These are phyloP conservation scores for Cladosporium cucumerinum DNA, from an alignment of 2,329 filamentous ascomycete genomes.

Conservation along the genomic window DNA sequence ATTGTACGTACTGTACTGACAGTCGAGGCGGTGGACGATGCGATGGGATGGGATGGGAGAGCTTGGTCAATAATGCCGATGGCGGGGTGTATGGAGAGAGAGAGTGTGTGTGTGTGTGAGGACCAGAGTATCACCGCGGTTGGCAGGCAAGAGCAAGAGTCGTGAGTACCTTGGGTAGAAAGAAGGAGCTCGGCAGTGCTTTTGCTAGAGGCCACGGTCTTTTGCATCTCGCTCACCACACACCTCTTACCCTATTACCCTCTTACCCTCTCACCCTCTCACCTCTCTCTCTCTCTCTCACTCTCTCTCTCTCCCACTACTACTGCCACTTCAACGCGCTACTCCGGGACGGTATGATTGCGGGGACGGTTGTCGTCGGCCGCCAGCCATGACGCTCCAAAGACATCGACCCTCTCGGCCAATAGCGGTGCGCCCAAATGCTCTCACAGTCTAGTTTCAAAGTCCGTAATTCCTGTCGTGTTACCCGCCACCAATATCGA, in stretches of 20 bases:
- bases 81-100: neutral
- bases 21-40: neutral
- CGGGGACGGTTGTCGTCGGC: conserved; percentile 1
- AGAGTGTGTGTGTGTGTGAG: too few species aligned
- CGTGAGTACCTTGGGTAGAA: neutral
- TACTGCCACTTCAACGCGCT: neutral
- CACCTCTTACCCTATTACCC: too few species aligned
- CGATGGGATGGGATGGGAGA: neutral
- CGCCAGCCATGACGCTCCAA: conserved; percentile 7
- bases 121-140: neutral
- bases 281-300: neutral
- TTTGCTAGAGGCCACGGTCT: neutral
- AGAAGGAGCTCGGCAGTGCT: neutral
- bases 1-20: neutral
- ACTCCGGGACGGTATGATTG: conserved; percentile 7
- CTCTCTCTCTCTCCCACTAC: neutral
- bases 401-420: neutral
- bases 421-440: neutral
- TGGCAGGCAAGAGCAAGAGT: neutral
- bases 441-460: neutral
- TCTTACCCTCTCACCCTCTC: neutral
- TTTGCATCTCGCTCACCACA: neutral
- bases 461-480: too few species aligned
- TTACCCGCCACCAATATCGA: too few species aligned
- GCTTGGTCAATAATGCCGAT: neutral